Base-by-base conservation (phyloP, 345 rosid genomes). In the Populus pruinosa region DNA sequence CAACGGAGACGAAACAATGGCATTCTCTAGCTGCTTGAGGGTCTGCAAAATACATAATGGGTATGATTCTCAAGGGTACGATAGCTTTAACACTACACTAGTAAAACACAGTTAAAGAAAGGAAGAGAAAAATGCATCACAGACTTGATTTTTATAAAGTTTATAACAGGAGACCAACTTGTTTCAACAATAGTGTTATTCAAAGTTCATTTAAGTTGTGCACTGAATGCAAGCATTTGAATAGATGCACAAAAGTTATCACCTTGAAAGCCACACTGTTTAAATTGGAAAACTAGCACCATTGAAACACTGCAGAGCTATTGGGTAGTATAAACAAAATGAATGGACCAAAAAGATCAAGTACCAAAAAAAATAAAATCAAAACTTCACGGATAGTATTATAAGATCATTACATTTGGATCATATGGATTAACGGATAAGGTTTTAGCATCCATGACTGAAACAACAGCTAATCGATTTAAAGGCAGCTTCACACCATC, bases 341-440 rank as follows among this genome's bases (percentile, higher is more conserved):
- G 11, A 36, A 13, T 65, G 69, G 10, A 16, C 61, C 21, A 62
- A 39, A 76, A 61, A 72, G n/a, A 49, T 70, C 9, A 55, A 38
- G 20, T 7, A 55, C 1, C 11, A 64, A 67, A 39, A 67, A 2
- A 64, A 64, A 27, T 27, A 27, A 11, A 8, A n/a, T 8, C 27
- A 38, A 38, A 47, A 33, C 43, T 21, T 35, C 67, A 44, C 29
- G 44, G 72, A 66, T 55, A 72, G 68, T 61, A 72, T 10, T 11
- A 29, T 11, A 29, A 66, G 71, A 18, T 53, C 20, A 80, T 89
- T 87, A 95, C 98, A 83, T 87, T 84, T 59, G 96, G 95, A 92
- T 96, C 97, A 43, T 92, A 96, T 2, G 99, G 98, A 86, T 93
- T 96, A 29, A 93, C 84, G 10, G 96, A 96, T 39, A 96, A 79